Evolutionary conservation across 192 early-diverging fungal genomes (phyloP).

Genomic region (Kappamyces sp.): DNA sequence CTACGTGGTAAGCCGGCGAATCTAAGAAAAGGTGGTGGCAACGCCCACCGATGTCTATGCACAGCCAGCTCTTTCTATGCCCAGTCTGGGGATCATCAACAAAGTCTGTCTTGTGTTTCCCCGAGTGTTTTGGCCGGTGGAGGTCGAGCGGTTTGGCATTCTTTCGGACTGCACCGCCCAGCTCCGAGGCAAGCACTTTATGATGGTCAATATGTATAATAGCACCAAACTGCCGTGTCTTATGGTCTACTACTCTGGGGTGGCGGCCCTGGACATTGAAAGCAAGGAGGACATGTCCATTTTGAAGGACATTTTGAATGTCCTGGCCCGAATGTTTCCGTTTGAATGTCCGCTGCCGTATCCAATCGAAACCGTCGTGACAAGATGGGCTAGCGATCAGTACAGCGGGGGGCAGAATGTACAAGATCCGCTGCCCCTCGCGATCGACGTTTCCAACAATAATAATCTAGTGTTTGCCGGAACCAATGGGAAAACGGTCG

Average conservation of each 20-base stretch:
- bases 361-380: slow-evolving; percentile 26
- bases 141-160: slow-evolving; percentile 22
- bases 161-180: not conserved
- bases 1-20: slow-evolving; percentile 12
- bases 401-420: slow-evolving; percentile 3
- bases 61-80: slow-evolving; percentile 15
- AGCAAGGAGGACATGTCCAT: slow-evolving; percentile 6
- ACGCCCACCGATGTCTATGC: slow-evolving; percentile 1
- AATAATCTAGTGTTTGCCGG: too few relatives aligned
- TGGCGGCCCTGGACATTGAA: slow-evolving; percentile 21
- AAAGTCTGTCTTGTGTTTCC: slow-evolving; percentile 29
- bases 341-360: slow-evolving; percentile 13
- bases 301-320: slow-evolving; percentile 13
- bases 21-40: not conserved
- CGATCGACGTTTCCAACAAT: not conserved
- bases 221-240: slow-evolving; percentile 20
- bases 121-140: slow-evolving; percentile 20
- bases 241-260: slow-evolving; percentile 17
- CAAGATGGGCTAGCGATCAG: slow-evolving; percentile 19
- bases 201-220: slow-evolving; percentile 21
- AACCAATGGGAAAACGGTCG: not conserved
- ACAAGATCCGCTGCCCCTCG: not conserved
- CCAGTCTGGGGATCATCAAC: slow-evolving; percentile 26
- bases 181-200: slow-evolving; percentile 14
- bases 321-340: slow-evolving; percentile 14